Evolutionary conservation across 768 basidiomycete species (phyloP).

Genomic region (Psilocybe sp.): DNA sequence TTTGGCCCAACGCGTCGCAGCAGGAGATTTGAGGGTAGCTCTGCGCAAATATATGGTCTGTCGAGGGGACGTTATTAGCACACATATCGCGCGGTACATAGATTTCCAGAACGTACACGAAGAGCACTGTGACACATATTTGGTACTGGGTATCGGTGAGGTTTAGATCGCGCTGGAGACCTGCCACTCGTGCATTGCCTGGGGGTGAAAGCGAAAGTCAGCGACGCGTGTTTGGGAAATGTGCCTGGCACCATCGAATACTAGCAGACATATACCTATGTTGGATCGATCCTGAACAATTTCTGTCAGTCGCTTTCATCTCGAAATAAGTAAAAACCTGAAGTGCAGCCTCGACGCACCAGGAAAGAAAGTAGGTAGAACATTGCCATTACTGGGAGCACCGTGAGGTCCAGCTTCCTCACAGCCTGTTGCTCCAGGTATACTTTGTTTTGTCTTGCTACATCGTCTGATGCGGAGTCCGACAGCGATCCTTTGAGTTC

Average conservation of each 20-base stretch:
- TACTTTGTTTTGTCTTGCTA: background rate
- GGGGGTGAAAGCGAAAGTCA: background rate
- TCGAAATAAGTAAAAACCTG: background rate
- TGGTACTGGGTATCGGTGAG: constrained; percentile 37
- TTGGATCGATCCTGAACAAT: constrained; percentile 28
- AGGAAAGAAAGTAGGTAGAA: constrained; percentile 33
- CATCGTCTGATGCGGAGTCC: no score
- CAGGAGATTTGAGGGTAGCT: constrained; percentile 47
- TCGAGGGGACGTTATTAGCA: background rate
- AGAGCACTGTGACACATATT: constrained; percentile 29
- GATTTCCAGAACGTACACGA: constrained; percentile 18
- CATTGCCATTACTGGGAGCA: constrained; percentile 31
- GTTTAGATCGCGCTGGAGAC: constrained; percentile 40
- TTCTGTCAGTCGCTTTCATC: background rate
- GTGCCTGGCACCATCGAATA: background rate
- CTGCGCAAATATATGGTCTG: constrained; percentile 41
- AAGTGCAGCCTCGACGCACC: constrained; percentile 14
- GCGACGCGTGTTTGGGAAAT: background rate
- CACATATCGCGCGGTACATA: background rate
- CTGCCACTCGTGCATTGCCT: constrained; percentile 47
- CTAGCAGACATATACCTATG: constrained; percentile 21
- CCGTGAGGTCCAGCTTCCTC: constrained; percentile 21
- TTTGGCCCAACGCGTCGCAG: constrained; percentile 43
- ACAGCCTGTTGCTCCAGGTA: constrained; percentile 15
- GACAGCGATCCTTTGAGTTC: no score